These are phyloP conservation scores for Solanum aculeatissimum DNA, from an alignment of 305 asterid species.

Conservation along the genomic window DNA sequence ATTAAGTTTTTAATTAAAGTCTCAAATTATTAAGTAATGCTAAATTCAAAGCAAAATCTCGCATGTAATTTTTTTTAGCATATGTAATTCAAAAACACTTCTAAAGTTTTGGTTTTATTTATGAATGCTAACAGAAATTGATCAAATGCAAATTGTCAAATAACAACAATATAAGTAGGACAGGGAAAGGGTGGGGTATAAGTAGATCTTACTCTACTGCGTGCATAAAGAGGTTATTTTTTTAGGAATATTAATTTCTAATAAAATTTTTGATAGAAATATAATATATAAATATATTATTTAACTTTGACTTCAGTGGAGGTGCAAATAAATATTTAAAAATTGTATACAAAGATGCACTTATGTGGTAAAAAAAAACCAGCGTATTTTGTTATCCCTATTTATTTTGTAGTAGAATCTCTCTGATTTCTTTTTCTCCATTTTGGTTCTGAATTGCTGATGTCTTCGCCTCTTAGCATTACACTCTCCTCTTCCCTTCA, in stretches of 20 bases:
- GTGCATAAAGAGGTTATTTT: too few relatives aligned
- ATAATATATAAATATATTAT: too few relatives aligned
- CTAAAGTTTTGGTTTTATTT: not conserved
- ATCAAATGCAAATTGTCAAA: not conserved
- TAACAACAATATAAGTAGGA: not conserved
- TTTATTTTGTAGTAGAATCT: too few relatives aligned
- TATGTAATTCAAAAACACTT: not conserved
- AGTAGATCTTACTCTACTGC: not conserved
- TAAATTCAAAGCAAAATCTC: not conserved
- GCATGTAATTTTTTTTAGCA: not conserved
- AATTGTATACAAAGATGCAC: too few relatives aligned
- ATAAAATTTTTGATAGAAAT: too few relatives aligned
- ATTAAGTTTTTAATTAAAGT: not conserved
- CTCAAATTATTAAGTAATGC: not conserved
- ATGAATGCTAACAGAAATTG: not conserved
- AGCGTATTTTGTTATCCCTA: too few relatives aligned
- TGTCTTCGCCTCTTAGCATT: slow-evolving; percentile 1
- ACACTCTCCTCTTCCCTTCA: not conserved
- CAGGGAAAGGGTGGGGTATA: not conserved
- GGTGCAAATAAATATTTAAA: too few relatives aligned
- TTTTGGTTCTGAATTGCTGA: not conserved
- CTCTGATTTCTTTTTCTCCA: not conserved
- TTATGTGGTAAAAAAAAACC: too few relatives aligned
- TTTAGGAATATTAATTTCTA: too few relatives aligned
- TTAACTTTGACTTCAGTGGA: too few relatives aligned